phyloP scores from a whole-genome alignment of 805 yeast genomes.

The Metschnikowia peoriensis region DNA sequence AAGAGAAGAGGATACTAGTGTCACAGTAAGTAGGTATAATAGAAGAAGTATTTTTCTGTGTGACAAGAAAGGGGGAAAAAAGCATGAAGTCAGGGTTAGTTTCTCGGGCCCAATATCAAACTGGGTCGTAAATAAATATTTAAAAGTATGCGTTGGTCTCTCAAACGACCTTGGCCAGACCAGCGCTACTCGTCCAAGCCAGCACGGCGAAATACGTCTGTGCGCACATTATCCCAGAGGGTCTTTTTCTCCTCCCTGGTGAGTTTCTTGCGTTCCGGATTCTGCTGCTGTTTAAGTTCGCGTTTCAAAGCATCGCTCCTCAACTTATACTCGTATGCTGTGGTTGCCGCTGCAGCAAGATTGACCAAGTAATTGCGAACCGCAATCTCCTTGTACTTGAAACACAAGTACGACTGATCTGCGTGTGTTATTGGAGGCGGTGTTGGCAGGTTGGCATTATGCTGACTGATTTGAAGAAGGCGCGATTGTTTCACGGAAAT shows the following conservation, averaged over 20 bases:
- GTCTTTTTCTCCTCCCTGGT: slow-evolving; percentile 41
- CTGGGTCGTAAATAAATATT: too few species aligned
- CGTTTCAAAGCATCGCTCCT: slow-evolving; percentile 35
- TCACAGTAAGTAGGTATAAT: not conserved
- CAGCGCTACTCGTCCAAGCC: slow-evolving; percentile 33
- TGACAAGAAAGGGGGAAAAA: not conserved
- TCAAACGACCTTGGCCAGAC: not conserved
- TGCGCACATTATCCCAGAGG: slow-evolving; percentile 51
- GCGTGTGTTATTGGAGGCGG: slow-evolving; percentile 31
- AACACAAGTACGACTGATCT: slow-evolving; percentile 31
- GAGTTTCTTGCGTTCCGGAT: slow-evolving; percentile 29
- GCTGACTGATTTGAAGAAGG: slow-evolving; percentile 37
- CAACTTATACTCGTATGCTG: slow-evolving; percentile 48
- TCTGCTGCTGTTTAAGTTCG: slow-evolving; percentile 19
- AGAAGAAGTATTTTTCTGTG: not conserved
- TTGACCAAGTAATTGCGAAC: slow-evolving; percentile 50
- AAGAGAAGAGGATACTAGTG: slow-evolving; percentile 52
- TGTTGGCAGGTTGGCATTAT: slow-evolving; percentile 16
- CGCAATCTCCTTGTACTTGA: slow-evolving; percentile 45
- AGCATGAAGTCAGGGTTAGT: too few species aligned
- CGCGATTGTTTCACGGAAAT: slow-evolving; percentile 49
- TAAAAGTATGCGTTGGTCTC: not conserved
- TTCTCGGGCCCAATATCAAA: too few species aligned
- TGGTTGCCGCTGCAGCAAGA: slow-evolving; percentile 53
- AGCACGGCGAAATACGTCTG: slow-evolving; percentile 50